Conservation (phyloP, 2,329 filamentous ascomycete species). For the Elsinoe arachidis region DNA sequence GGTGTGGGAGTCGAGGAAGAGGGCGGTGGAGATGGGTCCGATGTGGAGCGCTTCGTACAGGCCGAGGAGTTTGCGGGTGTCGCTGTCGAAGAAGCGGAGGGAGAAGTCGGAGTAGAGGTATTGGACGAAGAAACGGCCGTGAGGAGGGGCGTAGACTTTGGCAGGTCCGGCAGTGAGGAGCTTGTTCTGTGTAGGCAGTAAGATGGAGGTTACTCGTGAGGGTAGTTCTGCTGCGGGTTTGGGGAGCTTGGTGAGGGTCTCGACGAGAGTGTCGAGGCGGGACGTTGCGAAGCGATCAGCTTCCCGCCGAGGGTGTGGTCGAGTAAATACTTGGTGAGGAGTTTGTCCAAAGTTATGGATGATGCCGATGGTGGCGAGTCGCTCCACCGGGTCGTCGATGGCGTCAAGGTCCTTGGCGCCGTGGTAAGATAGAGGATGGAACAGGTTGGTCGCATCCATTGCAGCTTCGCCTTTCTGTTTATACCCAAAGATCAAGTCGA, state of each 20-base stretch:
- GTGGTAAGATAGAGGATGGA: constrained; percentile 90
- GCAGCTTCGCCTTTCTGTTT: constrained; percentile 93
- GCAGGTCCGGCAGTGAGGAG: constrained; percentile 78
- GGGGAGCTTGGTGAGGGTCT: constrained; percentile 67
- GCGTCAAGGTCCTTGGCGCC: constrained; percentile 87
- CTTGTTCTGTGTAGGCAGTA: constrained; percentile 59
- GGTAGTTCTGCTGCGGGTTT: constrained; percentile 67
- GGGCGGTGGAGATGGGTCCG: constrained; percentile 73
- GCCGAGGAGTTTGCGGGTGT: constrained; percentile 73
- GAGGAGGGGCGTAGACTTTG: constrained; percentile 73
- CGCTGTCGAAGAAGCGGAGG: constrained; percentile 79
- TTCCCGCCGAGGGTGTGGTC: constrained; percentile 65
- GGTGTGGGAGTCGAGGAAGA: constrained; percentile 82
- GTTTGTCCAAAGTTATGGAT: constrained; percentile 99
- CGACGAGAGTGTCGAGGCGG: constrained; percentile 68
- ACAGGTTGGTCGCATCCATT: constrained; percentile 85
- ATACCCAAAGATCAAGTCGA: constrained; percentile 86
- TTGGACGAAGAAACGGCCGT: constrained; percentile 84
- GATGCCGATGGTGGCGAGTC: constrained; percentile 82
- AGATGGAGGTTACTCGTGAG: constrained; percentile 72
- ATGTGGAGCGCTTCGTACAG: constrained; percentile 91
- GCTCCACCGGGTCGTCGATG: constrained; percentile 80
- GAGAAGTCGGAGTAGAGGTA: constrained; percentile 95
- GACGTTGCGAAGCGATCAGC: constrained; percentile 50
- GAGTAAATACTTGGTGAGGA: constrained; percentile 84